phyloP scores from a whole-genome alignment of 1,139 yeast genomes.

The Blastobotrys apis region DNA sequence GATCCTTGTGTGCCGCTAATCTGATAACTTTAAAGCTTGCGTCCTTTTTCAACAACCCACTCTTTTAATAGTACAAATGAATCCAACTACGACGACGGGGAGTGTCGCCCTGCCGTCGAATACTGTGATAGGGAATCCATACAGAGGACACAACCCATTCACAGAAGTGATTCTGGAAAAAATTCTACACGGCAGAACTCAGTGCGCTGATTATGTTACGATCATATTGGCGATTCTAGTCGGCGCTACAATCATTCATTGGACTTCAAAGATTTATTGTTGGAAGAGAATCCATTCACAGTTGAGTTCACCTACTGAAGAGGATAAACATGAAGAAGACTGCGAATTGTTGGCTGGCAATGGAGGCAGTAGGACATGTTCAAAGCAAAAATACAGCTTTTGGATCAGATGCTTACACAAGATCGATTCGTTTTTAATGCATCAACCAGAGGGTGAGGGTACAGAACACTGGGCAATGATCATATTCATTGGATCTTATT shows the following conservation, averaged over 20 bases:
- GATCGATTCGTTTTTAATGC: slow-evolving; percentile 15
- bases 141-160: slow-evolving; percentile 9
- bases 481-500: slow-evolving; percentile 13
- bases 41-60: not conserved
- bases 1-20: too few species aligned
- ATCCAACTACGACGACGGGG: not conserved
- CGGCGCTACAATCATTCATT: not conserved
- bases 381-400: not conserved
- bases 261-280: slow-evolving; percentile 1
- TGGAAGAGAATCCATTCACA: not conserved
- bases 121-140: too few species aligned
- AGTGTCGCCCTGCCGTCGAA: too few species aligned
- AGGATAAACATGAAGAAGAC: not conserved
- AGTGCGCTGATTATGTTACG: slow-evolving; percentile 1
- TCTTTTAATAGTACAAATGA: not conserved
- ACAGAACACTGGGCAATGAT: slow-evolving; percentile 18
- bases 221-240: not conserved
- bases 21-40: not conserved
- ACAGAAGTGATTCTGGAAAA: slow-evolving; percentile 1
- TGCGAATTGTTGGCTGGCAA: not conserved
- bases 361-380: too few species aligned
- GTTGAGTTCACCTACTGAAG: not conserved
- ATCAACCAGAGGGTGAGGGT: slow-evolving; percentile 17
- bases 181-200: slow-evolving; percentile 3
- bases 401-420: not conserved